phyloP scores from a whole-genome alignment of 768 basidiomycete genomes.

The Strobilomyces dryophilus region DNA sequence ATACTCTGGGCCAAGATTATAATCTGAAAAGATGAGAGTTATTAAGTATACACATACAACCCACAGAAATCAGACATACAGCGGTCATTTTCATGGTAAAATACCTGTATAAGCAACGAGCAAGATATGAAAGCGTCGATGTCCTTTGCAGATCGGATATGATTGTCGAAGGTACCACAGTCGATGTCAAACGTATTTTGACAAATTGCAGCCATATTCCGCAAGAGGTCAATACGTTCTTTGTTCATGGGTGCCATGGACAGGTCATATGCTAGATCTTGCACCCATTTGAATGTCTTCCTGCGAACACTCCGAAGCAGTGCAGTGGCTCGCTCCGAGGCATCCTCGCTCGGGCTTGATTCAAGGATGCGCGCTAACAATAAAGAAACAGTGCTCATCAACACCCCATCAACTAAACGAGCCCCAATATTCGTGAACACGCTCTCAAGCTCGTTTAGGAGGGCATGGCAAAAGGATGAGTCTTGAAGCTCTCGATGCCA shows the following conservation, averaged over 20 bases:
- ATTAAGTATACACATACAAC: no score
- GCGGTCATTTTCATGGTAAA: no score
- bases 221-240: not conserved
- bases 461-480: not conserved
- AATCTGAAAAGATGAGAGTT: no score
- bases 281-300: not conserved
- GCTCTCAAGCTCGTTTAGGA: not conserved
- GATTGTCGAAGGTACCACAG: no score
- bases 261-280: not conserved
- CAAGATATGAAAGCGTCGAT: conserved; percentile 14
- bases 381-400: conserved; percentile 29
- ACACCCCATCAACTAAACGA: conserved; percentile 21
- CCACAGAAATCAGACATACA: not conserved
- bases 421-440: not conserved
- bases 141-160: no score
- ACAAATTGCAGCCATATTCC: not conserved
- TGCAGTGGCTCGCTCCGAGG: not conserved
- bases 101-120: conserved; percentile 17
- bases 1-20: no score
- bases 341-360: not conserved
- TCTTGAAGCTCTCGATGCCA: not conserved
- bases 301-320: not conserved
- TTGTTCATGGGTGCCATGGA: not conserved
- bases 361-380: conserved; percentile 14
- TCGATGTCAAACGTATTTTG: not conserved